These are phyloP conservation scores for Camellia lanceoleosa DNA, from an alignment of 148 eudicot genomes.

Conservation along the genomic window DNA sequence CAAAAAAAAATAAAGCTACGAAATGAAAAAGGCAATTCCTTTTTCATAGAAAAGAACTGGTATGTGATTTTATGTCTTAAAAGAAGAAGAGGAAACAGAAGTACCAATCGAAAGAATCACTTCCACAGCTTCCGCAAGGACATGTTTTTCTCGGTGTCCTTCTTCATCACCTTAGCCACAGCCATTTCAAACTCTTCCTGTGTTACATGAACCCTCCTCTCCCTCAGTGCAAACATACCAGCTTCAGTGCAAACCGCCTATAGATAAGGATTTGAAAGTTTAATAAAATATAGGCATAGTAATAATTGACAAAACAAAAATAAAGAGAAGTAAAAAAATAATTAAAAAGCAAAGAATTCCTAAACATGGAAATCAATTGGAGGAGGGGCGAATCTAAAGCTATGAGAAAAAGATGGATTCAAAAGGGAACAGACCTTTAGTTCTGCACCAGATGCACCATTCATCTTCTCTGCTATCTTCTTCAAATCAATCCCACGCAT, in stretches of 20 bases:
- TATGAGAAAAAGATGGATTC: background rate
- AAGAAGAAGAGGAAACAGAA: background rate
- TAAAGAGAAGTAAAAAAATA: too few species aligned
- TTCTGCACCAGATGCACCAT: background rate
- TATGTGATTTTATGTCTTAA: background rate
- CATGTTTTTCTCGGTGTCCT: constrained; percentile 32
- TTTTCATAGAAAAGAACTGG: background rate
- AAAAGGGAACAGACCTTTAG: background rate
- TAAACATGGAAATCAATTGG: too few species aligned
- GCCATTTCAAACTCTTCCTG: constrained; percentile 27
- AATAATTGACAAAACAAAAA: background rate
- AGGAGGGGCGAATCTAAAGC: too few species aligned
- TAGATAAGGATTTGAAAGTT: background rate
- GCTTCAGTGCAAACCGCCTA: constrained; percentile 76
- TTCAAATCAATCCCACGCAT: too few species aligned
- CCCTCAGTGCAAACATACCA: constrained; percentile 68
- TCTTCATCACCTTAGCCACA: constrained; percentile 62
- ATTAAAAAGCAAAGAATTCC: too few species aligned
- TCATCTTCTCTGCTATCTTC: too few species aligned
- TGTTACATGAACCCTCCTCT: constrained; percentile 69
- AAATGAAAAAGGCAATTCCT: too few species aligned
- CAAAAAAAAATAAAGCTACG: too few species aligned
- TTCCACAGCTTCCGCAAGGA: constrained; percentile 69
- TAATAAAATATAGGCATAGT: background rate
- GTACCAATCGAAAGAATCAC: constrained; percentile 9